Base-by-base conservation (phyloP, 1,284 basidiomycete species). In the Athelia sp. region DNA sequence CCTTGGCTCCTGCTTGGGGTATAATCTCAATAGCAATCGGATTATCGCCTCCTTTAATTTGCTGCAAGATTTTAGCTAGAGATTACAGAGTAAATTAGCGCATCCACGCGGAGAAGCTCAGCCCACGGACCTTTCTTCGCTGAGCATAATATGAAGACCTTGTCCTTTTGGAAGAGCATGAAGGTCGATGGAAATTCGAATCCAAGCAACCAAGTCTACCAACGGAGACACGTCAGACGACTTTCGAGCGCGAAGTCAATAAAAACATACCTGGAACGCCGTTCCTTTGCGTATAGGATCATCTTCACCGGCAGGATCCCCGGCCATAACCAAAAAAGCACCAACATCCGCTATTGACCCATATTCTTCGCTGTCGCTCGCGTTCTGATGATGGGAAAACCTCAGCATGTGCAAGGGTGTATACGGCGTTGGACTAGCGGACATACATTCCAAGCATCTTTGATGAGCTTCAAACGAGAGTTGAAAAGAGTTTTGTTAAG, bases 141-240 rank as follows among this genome's bases (percentile, higher is more conserved):
- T 18, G 93, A 96, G 56, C 91, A 94, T 36, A 98, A 73, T 50
- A 98, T 88, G 24, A 75, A 78, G 24, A 98, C 70, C 60, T 81
- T 87, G 48, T 84, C 73, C 58, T 85, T 84, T 57, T 87, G 79
- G 57, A 98, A 88, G 31, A 96, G 70, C 50, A 95, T 81, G 40
- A 98, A 74, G 0, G 95, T 98, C 0, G 93, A 93, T 0, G 95
- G 95, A 62, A 98, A 98, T 67, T 98, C 96, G 67, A 94, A 98
- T 21, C 94, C 96, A 29, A 98, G 79, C 9, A 98, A 76, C 89
- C 93, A 98, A 58, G 92, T 93, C 93, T 96, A 55, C 38, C 43
- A 35, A 36, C 56, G 38, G 51, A 55, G 57, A 65, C 46, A 59
- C 54, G 53, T 46, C 58, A 51, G 51, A 53, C n/a, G 44, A 29